A percentile compares a stretch with the other conserved stretches of the same genome.
Conservation (phyloP, 495 filamentous ascomycete genomes). For the Lasiosphaeria miniovina region DNA sequence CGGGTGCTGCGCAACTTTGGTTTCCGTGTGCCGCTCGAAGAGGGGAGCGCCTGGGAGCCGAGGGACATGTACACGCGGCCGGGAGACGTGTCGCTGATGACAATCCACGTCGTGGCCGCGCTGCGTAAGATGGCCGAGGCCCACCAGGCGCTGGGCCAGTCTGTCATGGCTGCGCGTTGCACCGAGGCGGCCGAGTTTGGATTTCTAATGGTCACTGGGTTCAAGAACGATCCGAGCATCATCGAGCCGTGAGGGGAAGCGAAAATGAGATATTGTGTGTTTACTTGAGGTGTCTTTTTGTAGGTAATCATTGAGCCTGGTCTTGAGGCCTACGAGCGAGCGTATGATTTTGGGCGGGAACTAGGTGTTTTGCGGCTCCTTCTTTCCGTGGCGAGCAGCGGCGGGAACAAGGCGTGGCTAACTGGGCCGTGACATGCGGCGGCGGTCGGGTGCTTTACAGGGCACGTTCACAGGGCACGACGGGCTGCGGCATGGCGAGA, state of each 20-base stretch:
- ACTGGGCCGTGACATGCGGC: no score
- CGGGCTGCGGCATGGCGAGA: no score
- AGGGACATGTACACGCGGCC: slow-evolving; percentile 19
- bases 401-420: no score
- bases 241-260: not conserved
- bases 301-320: no score
- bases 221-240: slow-evolving; percentile 30
- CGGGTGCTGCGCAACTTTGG: slow-evolving; percentile 45
- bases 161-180: slow-evolving; percentile 27
- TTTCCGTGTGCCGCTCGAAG: slow-evolving; percentile 26
- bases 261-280: not conserved
- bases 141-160: slow-evolving; percentile 28
- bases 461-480: no score
- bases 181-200: slow-evolving; percentile 35
- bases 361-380: no score
- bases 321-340: no score
- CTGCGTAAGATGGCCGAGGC: slow-evolving; percentile 37
- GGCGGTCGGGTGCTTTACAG: no score
- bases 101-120: slow-evolving; percentile 38
- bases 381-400: no score
- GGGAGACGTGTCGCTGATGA: slow-evolving; percentile 32
- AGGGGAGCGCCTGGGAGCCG: slow-evolving; percentile 25
- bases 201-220: slow-evolving; percentile 39
- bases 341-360: no score
- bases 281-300: no score